Conservation (phyloP, 2,329 filamentous ascomycete genomes). For the Endoconidiophora laricicola region DNA sequence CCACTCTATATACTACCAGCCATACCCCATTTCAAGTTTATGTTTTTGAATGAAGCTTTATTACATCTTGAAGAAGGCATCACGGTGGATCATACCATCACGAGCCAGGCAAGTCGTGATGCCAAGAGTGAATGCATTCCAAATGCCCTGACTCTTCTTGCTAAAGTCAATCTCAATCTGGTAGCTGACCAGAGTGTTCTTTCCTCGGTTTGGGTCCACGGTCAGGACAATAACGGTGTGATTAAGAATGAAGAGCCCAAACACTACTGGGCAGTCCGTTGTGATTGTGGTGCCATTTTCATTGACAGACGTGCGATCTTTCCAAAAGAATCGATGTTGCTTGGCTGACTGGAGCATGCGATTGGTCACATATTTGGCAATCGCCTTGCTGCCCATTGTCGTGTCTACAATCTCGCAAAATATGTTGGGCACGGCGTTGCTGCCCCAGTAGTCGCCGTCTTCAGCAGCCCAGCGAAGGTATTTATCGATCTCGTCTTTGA, state of each 20-base stretch:
- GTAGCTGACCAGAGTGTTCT: slow-evolving; percentile 24
- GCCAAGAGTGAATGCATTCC: slow-evolving; percentile 29
- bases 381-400: slow-evolving; percentile 15
- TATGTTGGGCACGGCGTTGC: slow-evolving; percentile 24
- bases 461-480: slow-evolving; percentile 27
- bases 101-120: slow-evolving; percentile 15
- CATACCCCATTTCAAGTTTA: not conserved
- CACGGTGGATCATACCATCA: slow-evolving; percentile 7
- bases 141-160: slow-evolving; percentile 25
- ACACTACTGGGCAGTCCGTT: slow-evolving; percentile 24
- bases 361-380: slow-evolving; percentile 21
- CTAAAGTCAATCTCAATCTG: slow-evolving; percentile 27
- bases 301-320: not conserved
- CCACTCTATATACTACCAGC: not conserved
- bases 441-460: slow-evolving; percentile 23
- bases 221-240: slow-evolving; percentile 25
- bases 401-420: slow-evolving; percentile 23
- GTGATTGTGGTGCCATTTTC: not conserved
- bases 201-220: slow-evolving; percentile 23
- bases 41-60: not conserved
- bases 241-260: slow-evolving; percentile 27
- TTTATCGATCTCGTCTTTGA: slow-evolving; percentile 21
- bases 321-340: slow-evolving; percentile 24
- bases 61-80: slow-evolving; percentile 3
- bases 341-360: slow-evolving; percentile 22